Evolutionary conservation across 768 basidiomycete genomes (phyloP), one percentile per base, ranked within the genome.

Genomic region (Boletus coccyginus): DNA sequence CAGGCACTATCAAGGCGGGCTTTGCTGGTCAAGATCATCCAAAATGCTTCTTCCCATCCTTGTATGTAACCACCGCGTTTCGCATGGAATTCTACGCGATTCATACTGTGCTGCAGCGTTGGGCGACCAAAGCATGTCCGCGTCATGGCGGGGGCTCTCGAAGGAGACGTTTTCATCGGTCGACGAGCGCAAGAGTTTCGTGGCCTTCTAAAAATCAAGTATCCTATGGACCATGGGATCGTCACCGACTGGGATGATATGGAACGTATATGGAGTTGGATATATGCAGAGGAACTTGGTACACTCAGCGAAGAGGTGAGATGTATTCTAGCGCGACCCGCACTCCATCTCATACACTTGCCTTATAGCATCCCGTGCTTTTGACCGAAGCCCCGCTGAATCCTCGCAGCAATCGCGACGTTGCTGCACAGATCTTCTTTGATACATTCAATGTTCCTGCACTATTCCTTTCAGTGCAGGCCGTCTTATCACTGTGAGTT

Each of bases 201-300:
- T 52, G 97, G 97, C 11, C 78, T 99, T 62, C 79, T 99, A 63
- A 96, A 96, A 81, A 95, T 98, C 66, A 96, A 95, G 73, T 99
- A 98, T 70, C 97, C 97, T 29, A 98, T 99, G 88, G 93, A 96
- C 70, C 97, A 98, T 72, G 97, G 97, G 13, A 94, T 99, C 57
- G 97, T 99, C 10, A 96, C 92, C 38, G 93, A 99, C 77, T 99
- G 97, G 96, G 97, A 99, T 70, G 97, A 99, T 69, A 99, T 99
- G 97, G 97, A 99, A 72, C 86, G 92, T 57, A 98, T 99, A 81
- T 99, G 97, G 97, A 90, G 82, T 62, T 95, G 93, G 88, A 90
- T 98, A 46, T 99, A 98, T 70, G 87, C 91, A 21, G 94, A 98
- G 70, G 96, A 97, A 69, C 78, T 98, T 44, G 91, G 92, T 21